Base-by-base conservation (phyloP, 805 yeast genomes). In the Sugiyamaella smithiae region DNA sequence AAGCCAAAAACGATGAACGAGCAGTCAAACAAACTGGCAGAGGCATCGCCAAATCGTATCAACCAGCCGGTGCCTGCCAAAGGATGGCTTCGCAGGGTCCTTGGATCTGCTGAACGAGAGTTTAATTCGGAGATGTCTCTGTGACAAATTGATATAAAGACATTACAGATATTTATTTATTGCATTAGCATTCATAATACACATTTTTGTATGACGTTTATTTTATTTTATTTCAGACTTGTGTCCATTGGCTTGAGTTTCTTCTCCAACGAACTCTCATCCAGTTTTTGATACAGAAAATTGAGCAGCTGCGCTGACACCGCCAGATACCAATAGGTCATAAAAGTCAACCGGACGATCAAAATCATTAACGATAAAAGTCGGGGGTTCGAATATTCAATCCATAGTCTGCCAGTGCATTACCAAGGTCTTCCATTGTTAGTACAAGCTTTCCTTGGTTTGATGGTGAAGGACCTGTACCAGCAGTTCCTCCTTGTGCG, bases 331-430 rank as follows among this genome's bases (percentile, higher is more conserved):
- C n/a, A n/a, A n/a, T n/a, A n/a, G n/a, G n/a, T n/a, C n/a, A n/a
- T n/a, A n/a, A n/a, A n/a, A n/a, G n/a, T n/a, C n/a, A n/a, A n/a
- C n/a, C n/a, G n/a, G n/a, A n/a, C n/a, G n/a, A n/a, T n/a, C 33
- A n/a, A 5, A 16, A 14, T 33, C 17, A 24, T 51, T 67, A 91
- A 57, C 97, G 82, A 68, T 93, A 93, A 66, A 90, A 93, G 57
- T 89, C 98, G 0, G 99, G 98, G 59, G 97, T 78, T 54, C 84
- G 79, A 3, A 93, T 81, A 60, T 93, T 90, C 57, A 93, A 73
- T 2, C 96, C 96, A 62, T 93, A 93, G 63, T 93, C 99, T 40
- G 88, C 80, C 52, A 95, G 73, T 1, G 98, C 98, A 64, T 88
- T 85, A 58, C 96, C 84, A 60, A 93, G 73, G 63, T 93, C 98